Base-by-base conservation (phyloP, 495 filamentous ascomycete species). In the Neurospora sp. region DNA sequence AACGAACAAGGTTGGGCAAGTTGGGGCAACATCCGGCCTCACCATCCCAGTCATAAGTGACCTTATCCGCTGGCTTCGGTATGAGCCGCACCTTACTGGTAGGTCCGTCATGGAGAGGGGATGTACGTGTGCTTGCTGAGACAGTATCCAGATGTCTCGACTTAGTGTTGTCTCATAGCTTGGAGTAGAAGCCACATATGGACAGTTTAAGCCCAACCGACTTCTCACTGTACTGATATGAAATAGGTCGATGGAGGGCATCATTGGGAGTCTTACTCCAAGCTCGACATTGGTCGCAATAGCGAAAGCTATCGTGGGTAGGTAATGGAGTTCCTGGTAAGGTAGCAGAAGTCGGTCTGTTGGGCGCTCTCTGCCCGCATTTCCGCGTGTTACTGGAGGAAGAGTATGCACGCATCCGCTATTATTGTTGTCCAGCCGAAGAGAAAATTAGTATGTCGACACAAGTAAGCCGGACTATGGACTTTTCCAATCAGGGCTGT, bases 71-170 rank as follows among this genome's bases (percentile, higher is more conserved):
- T 66, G 27, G 23, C 27, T 66, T 66, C 54, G 54, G 54, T 66
- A 66, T 66, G 27, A 66, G 54, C 54, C 54, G 54, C 48, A 66
- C 5, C 54, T 66, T 66, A 66, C 54, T 66, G 27, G 3, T 37
- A 66, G 54, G 54, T 2, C 14, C 14, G 54, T 62, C 20, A 8
- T 14, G 11, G 14, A 16, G 54, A 35, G 31, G 44, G 27, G 62
- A 73, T 46, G 38, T 48, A 69, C 42, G 69, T 70, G 42, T 59
- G 39, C 54, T 75, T 73, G 72, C 73, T 71, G 76, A 76, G 73
- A 76, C 72, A 75, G 41, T 14, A 37, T 40, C 72, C 69, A 62
- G 40, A 27, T 69, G 38, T 75, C 41, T 74, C 70, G 41, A 54
- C 48, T 48, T 69, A 69, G 73, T 71, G 69, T 39, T 46, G 70